Conservation (phyloP, 2,329 filamentous ascomycete species). For the Claviceps pusilla region DNA sequence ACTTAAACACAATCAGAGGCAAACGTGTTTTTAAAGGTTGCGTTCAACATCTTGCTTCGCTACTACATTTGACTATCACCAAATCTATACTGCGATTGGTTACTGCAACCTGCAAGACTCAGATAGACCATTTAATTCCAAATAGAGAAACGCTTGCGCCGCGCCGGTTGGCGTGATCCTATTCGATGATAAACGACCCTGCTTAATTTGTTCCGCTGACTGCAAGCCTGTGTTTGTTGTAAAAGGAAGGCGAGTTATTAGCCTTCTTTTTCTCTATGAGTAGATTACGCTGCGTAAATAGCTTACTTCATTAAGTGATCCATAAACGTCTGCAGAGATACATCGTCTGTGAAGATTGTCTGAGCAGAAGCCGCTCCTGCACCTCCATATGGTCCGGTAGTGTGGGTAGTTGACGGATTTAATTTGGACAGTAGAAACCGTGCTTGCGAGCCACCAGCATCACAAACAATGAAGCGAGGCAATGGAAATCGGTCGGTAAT, state of each 20-base stretch:
- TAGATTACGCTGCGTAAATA: neutral
- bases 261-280: neutral
- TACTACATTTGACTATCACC: too few relatives aligned
- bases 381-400: conserved; percentile 79
- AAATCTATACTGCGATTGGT: too few relatives aligned
- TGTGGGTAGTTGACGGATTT: conserved; percentile 94
- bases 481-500: conserved; percentile 97
- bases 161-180: neutral
- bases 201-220: conserved; percentile 47
- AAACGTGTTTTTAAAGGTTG: too few relatives aligned
- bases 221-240: conserved; percentile 31
- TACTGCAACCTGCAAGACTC: too few relatives aligned
- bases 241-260: conserved; percentile 7
- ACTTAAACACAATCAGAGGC: too few relatives aligned
- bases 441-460: conserved; percentile 94
- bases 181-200: neutral
- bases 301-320: conserved; percentile 96
- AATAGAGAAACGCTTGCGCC: neutral
- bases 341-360: conserved; percentile 98
- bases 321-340: conserved; percentile 97
- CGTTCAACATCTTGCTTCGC: too few relatives aligned
- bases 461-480: conserved; percentile 94
- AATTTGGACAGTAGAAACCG: conserved; percentile 94
- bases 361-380: conserved; percentile 75
- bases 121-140: neutral